phyloP scores from a whole-genome alignment of 352 stramenopile species.

The Pythium pyrilobum region DNA sequence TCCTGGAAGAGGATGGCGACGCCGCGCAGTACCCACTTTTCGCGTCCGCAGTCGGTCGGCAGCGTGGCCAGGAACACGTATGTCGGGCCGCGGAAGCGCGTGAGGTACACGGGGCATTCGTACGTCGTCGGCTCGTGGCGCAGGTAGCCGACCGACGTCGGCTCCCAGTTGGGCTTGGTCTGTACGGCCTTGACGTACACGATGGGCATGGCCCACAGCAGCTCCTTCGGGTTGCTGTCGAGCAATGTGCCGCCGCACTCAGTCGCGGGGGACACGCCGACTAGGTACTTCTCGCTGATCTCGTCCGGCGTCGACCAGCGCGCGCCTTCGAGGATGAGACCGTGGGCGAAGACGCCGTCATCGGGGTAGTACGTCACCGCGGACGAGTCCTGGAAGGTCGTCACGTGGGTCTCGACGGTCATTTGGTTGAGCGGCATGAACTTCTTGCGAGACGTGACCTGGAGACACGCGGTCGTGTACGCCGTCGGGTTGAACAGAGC shows the following conservation, averaged over 20 bases:
- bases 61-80: slow-evolving; percentile 96
- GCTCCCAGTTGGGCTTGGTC: slow-evolving; percentile 92
- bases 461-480: slow-evolving; percentile 94
- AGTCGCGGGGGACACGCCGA: slow-evolving; percentile 77
- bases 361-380: slow-evolving; percentile 78
- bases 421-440: slow-evolving; percentile 94
- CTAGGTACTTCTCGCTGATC: slow-evolving; percentile 83
- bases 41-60: slow-evolving; percentile 84
- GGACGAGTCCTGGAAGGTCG: slow-evolving; percentile 87
- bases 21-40: slow-evolving; percentile 94
- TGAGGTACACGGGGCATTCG: slow-evolving; percentile 96
- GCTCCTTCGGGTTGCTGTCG: slow-evolving; percentile 94
- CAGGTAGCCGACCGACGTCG: slow-evolving; percentile 94
- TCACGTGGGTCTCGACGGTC: slow-evolving; percentile 95
- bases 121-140: slow-evolving; percentile 91
- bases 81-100: slow-evolving; percentile 93
- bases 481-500: slow-evolving; percentile 95
- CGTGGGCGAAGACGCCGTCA: slow-evolving; percentile 94
- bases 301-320: slow-evolving; percentile 89
- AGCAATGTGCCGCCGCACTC: slow-evolving; percentile 86
- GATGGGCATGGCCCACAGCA: slow-evolving; percentile 90
- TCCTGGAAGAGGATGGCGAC: slow-evolving; percentile 94
- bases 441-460: slow-evolving; percentile 92
- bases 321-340: slow-evolving; percentile 95
- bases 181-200: slow-evolving; percentile 96